Evolutionary conservation across 257 asterid genomes (phyloP).

Genomic region (Salvia rosmarinus): DNA sequence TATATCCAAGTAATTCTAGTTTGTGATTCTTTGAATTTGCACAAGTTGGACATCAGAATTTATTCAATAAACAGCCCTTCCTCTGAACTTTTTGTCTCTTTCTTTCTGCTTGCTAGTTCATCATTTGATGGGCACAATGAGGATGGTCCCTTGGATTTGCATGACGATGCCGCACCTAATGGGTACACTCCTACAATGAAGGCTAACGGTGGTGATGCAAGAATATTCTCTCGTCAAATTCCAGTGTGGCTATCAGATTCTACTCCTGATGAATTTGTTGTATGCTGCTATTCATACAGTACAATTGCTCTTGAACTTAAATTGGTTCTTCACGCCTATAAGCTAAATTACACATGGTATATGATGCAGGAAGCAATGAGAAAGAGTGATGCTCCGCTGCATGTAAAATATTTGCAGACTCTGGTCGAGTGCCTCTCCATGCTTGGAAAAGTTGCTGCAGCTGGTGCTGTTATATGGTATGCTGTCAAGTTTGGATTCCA

Average conservation of each 20-base stretch:
- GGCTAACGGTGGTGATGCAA: slow-evolving; percentile 66
- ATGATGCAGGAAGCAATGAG: slow-evolving; percentile 89
- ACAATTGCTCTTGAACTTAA: slow-evolving; percentile 32
- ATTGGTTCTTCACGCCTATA: slow-evolving; percentile 33
- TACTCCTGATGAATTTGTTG: slow-evolving; percentile 97
- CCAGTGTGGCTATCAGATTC: slow-evolving; percentile 92
- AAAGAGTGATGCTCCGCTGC: slow-evolving; percentile 79
- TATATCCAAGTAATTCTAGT: background rate
- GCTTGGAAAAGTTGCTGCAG: slow-evolving; percentile 99
- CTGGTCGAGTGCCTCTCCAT: slow-evolving; percentile 94
- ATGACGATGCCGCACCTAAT: slow-evolving; percentile 59
- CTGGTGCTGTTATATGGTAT: slow-evolving; percentile 98
- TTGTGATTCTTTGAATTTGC: slow-evolving; percentile 27
- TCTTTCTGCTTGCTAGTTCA: slow-evolving; percentile 55
- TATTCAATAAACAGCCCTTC: slow-evolving; percentile 12
- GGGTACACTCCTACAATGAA: slow-evolving; percentile 52
- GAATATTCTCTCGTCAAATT: slow-evolving; percentile 61
- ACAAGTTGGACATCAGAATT: slow-evolving; percentile 23
- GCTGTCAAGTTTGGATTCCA: slow-evolving; percentile 39
- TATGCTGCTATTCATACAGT: slow-evolving; percentile 56
- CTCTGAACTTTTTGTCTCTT: slow-evolving; percentile 30
- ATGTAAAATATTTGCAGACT: slow-evolving; percentile 95
- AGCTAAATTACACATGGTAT: slow-evolving; percentile 35
- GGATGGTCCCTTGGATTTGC: slow-evolving; percentile 61
- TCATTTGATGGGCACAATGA: slow-evolving; percentile 77